Conservation (phyloP, 139 green algal species). For the Coelastrella sp. region DNA sequence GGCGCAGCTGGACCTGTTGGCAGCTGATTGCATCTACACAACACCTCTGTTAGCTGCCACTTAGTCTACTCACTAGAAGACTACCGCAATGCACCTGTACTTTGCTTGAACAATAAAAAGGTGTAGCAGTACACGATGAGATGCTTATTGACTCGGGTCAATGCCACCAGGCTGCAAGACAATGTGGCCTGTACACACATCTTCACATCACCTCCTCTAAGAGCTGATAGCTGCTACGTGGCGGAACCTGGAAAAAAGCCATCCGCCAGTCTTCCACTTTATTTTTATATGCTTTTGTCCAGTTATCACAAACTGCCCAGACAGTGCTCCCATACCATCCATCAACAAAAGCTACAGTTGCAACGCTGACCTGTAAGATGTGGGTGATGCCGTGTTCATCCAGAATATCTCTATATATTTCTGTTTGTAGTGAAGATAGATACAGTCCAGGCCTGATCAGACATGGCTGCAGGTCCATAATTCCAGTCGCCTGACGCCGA, state of each 20-base stretch:
- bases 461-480: neutral
- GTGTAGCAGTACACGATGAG: no score
- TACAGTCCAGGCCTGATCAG: slow-evolving; percentile 5
- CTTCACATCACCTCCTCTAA: no score
- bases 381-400: slow-evolving; percentile 44
- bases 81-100: no score
- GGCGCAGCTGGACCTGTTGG: no score
- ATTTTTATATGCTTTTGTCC: no score
- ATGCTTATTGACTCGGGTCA: no score
- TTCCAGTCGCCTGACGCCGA: neutral
- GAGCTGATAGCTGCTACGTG: no score
- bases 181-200: no score
- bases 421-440: neutral
- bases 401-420: slow-evolving; percentile 30
- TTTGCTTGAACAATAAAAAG: no score
- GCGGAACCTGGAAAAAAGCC: no score
- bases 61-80: neutral
- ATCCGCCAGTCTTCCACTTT: no score
- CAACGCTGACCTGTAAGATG: slow-evolving; percentile 50
- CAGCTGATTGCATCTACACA: neutral
- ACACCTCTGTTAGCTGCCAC: neutral
- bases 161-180: no score
- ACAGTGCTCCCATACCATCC: neutral
- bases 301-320: neutral
- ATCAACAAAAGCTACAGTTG: neutral